These are phyloP conservation scores for Malania oleifera DNA, from an alignment of 164 flowering plant species.

Conservation along the genomic window DNA sequence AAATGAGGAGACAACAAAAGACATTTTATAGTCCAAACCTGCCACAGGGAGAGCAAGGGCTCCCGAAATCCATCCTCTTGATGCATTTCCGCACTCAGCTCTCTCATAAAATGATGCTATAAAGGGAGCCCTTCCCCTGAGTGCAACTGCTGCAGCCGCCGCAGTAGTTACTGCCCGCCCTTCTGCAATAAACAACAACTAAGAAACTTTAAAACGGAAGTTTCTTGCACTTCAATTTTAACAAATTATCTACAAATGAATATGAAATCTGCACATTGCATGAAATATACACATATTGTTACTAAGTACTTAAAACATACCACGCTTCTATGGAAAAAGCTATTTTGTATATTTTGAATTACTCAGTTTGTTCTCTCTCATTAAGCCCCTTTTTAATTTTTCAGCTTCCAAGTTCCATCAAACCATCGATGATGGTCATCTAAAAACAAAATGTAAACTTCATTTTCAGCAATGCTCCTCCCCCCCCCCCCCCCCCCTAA, in stretches of 20 bases:
- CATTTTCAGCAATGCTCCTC: too few species aligned
- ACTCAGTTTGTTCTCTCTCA: too few species aligned
- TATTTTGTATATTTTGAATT: too few species aligned
- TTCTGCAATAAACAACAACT: constrained; percentile 33
- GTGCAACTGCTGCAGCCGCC: constrained; percentile 58
- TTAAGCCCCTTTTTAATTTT: too few species aligned
- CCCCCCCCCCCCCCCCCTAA: too few species aligned
- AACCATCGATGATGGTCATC: too few species aligned
- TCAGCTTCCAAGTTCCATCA: too few species aligned
- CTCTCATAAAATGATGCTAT: constrained; percentile 42
- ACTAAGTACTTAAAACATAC: too few species aligned
- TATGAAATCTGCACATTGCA: background rate
- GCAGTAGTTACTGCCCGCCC: constrained; percentile 52
- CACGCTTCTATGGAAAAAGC: too few species aligned
- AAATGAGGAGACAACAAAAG: background rate
- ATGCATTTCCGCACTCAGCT: constrained; percentile 37
- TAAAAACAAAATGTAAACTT: too few species aligned
- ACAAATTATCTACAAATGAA: background rate
- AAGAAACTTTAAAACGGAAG: background rate
- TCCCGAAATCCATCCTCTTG: constrained; percentile 65
- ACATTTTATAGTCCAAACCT: constrained; percentile 40
- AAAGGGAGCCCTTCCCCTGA: constrained; percentile 42
- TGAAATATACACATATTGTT: too few species aligned
- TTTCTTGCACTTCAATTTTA: background rate
- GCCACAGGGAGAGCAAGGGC: constrained; percentile 78